Percentiles rank a stretch among this genome's conserved stretches.
phyloP scores from a whole-genome alignment of 164 flowering plant genomes.

The Vitis rotundifolia region DNA sequence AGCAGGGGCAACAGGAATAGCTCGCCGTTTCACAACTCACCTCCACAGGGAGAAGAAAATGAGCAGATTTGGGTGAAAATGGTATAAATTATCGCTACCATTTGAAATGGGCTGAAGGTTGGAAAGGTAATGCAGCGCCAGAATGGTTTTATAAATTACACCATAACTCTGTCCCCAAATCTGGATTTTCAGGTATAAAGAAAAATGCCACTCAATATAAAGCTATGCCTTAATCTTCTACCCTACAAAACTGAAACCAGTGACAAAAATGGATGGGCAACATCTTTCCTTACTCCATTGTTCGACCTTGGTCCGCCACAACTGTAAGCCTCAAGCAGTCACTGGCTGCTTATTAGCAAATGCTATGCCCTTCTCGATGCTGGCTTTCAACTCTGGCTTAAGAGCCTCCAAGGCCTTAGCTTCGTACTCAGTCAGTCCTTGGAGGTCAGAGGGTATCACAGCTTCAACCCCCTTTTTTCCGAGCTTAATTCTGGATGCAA shows the following conservation, averaged over 20 bases:
- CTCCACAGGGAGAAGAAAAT: too few relatives aligned
- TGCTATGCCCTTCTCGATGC: constrained; percentile 69
- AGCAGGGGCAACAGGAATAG: too few relatives aligned
- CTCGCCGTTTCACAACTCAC: too few relatives aligned
- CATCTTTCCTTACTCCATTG: background rate
- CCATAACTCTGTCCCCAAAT: too few relatives aligned
- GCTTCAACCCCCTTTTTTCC: constrained; percentile 71
- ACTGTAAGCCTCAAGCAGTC: constrained; percentile 27
- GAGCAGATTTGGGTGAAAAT: too few relatives aligned
- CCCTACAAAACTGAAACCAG: constrained; percentile 37
- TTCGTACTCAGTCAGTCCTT: constrained; percentile 60
- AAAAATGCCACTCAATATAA: too few relatives aligned
- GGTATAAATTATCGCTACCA: too few relatives aligned
- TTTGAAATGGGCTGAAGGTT: too few relatives aligned
- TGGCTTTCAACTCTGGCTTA: constrained; percentile 67
- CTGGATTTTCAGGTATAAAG: too few relatives aligned
- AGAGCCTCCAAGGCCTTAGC: constrained; percentile 65
- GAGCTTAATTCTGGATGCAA: constrained; percentile 64
- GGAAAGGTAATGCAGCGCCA: too few relatives aligned
- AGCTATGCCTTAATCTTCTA: background rate
- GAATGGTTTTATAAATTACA: too few relatives aligned
- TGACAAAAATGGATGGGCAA: constrained; percentile 4
- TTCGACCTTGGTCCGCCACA: constrained; percentile 9
- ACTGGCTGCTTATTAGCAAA: constrained; percentile 58
- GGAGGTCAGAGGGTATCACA: constrained; percentile 53